A percentile compares a stretch with the other conserved stretches of the same genome.
These are phyloP conservation scores for Tillandsia leiboldiana DNA, from an alignment of 176 grass and related monocot genomes.

Conservation along the genomic window DNA sequence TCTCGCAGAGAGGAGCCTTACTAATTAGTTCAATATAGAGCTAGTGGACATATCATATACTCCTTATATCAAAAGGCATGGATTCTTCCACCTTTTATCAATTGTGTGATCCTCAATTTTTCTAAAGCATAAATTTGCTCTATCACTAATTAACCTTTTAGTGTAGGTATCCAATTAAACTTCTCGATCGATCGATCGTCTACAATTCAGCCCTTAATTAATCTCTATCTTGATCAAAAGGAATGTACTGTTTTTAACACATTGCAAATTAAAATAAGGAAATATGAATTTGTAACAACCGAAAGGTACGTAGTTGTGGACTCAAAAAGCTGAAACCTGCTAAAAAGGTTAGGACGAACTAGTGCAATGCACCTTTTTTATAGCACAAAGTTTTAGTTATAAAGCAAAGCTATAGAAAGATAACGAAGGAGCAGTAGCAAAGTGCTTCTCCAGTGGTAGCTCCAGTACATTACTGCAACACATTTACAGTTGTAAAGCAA, in stretches of 20 bases:
- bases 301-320: no score
- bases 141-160: background rate
- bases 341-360: no score
- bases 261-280: no score
- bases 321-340: no score
- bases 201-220: no score
- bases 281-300: no score
- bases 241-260: no score
- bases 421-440: background rate
- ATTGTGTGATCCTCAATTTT: background rate
- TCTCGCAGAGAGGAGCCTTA: background rate
- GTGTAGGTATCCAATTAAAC: background rate
- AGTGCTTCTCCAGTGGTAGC: background rate
- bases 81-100: background rate
- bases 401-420: no score
- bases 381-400: no score
- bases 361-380: no score
- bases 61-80: background rate
- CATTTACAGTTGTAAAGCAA: conserved; percentile 2
- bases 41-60: background rate
- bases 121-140: background rate
- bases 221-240: no score
- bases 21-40: background rate
- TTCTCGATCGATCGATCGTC: no score
- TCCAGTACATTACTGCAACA: background rate